These are phyloP conservation scores for Penicillium sp. DNA, from an alignment of 2,329 filamentous ascomycete genomes.

Conservation along the genomic window DNA sequence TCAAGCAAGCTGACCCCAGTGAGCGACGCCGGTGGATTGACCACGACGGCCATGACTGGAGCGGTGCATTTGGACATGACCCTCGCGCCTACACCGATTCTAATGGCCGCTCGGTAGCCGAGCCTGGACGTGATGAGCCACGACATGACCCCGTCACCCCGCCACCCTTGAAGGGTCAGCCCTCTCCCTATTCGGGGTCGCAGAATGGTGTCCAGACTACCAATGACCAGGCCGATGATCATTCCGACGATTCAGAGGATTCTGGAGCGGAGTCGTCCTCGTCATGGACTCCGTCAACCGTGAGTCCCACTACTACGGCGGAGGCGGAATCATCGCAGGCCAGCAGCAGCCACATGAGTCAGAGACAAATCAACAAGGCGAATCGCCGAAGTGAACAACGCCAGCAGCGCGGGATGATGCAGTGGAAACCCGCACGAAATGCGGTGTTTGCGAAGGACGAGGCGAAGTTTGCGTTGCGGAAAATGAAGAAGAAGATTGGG, in stretches of 20 bases:
- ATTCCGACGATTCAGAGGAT: slow-evolving; percentile 9
- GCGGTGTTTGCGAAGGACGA: slow-evolving; percentile 86
- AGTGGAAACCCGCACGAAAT: slow-evolving; percentile 90
- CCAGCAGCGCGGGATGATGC: slow-evolving; percentile 88
- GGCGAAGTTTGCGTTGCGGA: slow-evolving; percentile 74
- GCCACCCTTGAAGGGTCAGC: slow-evolving; percentile 42
- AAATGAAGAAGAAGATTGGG: slow-evolving; percentile 71
- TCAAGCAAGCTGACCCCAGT: slow-evolving; percentile 68
- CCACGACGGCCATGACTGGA: slow-evolving; percentile 83
- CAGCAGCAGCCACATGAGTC: slow-evolving; percentile 13
- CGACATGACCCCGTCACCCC: slow-evolving; percentile 56
- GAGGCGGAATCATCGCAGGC: slow-evolving; percentile 25
- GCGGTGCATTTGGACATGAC: slow-evolving; percentile 79
- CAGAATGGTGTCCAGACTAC: slow-evolving; percentile 16
- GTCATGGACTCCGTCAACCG: slow-evolving; percentile 20
- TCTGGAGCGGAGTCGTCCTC: slow-evolving; percentile 14
- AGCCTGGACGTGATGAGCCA: slow-evolving; percentile 58
- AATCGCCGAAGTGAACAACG: slow-evolving; percentile 65
- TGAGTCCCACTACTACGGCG: slow-evolving; percentile 23
- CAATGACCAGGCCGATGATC: slow-evolving; percentile 30
- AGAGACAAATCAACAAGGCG: slow-evolving; percentile 36
- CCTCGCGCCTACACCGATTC: slow-evolving; percentile 64
- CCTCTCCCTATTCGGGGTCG: neutral
- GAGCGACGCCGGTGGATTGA: slow-evolving; percentile 77
- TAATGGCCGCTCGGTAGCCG: slow-evolving; percentile 57